Base-by-base conservation (phyloP, 805 yeast species). In the Metschnikowia dekortorum region DNA sequence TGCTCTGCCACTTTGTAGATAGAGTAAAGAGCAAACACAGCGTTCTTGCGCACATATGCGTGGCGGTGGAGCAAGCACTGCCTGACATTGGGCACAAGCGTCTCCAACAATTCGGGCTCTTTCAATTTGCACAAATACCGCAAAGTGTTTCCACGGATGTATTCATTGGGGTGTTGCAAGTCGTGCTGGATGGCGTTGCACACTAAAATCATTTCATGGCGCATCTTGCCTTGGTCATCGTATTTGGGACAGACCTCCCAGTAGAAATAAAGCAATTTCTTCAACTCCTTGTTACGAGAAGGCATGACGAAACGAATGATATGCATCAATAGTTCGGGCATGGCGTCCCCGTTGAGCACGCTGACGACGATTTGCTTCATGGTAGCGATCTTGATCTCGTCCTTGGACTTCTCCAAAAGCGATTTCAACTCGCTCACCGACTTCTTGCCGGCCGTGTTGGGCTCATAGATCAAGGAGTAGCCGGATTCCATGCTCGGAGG, bases 151-250 rank as follows among this genome's bases (percentile, higher is more conserved):
- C 99, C 99, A 63, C 98, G 83, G 57, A 94, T 86, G 66, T 85
- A 94, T 71, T 94, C 99, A 75, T 94, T 94, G 46, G 99, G 97
- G 71, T 95, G 99, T 71, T 91, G 97, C 61, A 94, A 80, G 67
- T 94, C 99, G 69, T 90, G 91, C 70, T 94, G 96, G 63, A 94
- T 89, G 48, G 98, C 97, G 68, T 95, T 95, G 75, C 98, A 94
- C 46, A 92, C 98, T 56, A 94, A 81, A 70, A 95, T 92, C 98
- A 94, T 94, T 73, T 94, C 99, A 68, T 92, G 98, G 72, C 89
- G 89, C 78, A 95, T 81, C 68, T 89, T 89, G 4, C 98, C 98
- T 47, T 86, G 86, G 35, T 78, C 75, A 60, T 89, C 96, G 57
- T 86, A 75, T 71, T 95, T 95, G 49, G 96, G 95, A 65, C 96